phyloP scores from a whole-genome alignment of 2,329 filamentous ascomycete species.

The Pseudopyrenochaeta lycopersici region DNA sequence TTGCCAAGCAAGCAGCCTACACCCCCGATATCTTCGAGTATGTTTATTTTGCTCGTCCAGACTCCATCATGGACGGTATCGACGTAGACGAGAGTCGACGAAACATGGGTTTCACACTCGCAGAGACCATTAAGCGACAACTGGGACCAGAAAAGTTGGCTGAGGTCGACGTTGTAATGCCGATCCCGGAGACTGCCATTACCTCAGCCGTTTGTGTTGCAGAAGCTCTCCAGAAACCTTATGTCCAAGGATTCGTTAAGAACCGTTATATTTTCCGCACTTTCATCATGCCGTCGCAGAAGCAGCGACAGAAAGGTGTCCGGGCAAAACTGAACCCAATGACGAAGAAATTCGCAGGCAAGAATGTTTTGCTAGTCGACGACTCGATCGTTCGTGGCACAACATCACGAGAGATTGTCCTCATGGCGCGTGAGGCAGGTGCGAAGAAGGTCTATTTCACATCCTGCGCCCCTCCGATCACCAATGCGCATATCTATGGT shows the following conservation, averaged over 20 bases:
- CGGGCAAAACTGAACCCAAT: conserved; percentile 90
- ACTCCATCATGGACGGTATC: conserved; percentile 86
- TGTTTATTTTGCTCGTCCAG: conserved; percentile 86
- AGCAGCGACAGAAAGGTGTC: conserved; percentile 82
- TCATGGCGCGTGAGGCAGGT: conserved; percentile 84
- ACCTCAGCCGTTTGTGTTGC: conserved; percentile 81
- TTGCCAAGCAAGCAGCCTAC: conserved; percentile 73
- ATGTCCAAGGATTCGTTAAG: conserved; percentile 85
- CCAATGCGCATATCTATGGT: conserved; percentile 84
- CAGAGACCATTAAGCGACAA: conserved; percentile 72
- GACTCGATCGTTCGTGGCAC: conserved; percentile 91
- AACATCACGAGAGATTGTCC: conserved; percentile 79
- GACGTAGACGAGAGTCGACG: conserved; percentile 84
- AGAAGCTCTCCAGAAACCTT: conserved; percentile 77
- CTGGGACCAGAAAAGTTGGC: conserved; percentile 74
- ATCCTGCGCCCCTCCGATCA: conserved; percentile 83
- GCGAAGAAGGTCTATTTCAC: conserved; percentile 85
- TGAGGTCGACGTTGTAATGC: conserved; percentile 85
- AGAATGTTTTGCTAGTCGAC: conserved; percentile 84
- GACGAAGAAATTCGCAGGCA: conserved; percentile 81
- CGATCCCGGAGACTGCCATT: conserved; percentile 84
- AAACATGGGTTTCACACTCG: conserved; percentile 86
- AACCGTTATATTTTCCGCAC: conserved; percentile 90
- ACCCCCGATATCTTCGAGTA: conserved; percentile 88
- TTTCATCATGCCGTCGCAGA: conserved; percentile 87